Percentiles rank a stretch among this genome's conserved stretches.
phyloP scores from a whole-genome alignment of 2,329 filamentous ascomycete species.

The Aspergillus tubingensis region DNA sequence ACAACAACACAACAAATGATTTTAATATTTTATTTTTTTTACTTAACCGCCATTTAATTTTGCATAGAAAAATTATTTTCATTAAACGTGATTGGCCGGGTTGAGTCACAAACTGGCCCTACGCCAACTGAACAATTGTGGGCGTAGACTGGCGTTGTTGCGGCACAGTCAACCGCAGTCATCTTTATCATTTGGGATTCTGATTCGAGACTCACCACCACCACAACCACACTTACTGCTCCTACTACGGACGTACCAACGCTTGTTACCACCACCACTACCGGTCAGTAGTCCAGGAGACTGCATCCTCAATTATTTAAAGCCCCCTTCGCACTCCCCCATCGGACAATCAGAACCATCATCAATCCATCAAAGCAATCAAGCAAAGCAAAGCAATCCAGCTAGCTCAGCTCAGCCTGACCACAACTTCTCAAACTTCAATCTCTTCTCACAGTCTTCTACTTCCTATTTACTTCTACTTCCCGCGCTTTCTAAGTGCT shows the following conservation, averaged over 20 bases:
- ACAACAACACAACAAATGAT: background rate
- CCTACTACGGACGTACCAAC: background rate
- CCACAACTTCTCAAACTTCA: constrained; percentile 4
- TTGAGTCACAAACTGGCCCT: constrained; percentile 13
- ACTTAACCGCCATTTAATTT: constrained; percentile 8
- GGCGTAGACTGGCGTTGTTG: constrained; percentile 23
- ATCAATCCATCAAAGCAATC: constrained; percentile 3
- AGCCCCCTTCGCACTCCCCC: background rate
- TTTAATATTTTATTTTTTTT: constrained; percentile 5
- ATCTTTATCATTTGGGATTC: constrained; percentile 21
- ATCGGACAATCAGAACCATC: background rate
- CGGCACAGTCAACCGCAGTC: constrained; percentile 25
- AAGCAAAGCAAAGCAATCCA: constrained; percentile 9
- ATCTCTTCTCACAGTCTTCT: background rate
- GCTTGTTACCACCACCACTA: too few species aligned
- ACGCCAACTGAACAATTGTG: constrained; percentile 14
- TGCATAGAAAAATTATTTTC: constrained; percentile 10
- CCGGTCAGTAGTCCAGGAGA: background rate
- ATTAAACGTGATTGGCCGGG: constrained; percentile 10
- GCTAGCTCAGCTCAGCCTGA: constrained; percentile 5
- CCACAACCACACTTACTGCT: constrained; percentile 7
- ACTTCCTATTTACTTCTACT: too few species aligned
- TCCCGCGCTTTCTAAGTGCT: too few species aligned
- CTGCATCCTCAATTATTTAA: background rate
- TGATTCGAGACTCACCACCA: constrained; percentile 27